A percentile compares a stretch with the other conserved stretches of the same genome.
Conservation (phyloP, 352 stramenopile genomes). For the Pythium phragmitis region DNA sequence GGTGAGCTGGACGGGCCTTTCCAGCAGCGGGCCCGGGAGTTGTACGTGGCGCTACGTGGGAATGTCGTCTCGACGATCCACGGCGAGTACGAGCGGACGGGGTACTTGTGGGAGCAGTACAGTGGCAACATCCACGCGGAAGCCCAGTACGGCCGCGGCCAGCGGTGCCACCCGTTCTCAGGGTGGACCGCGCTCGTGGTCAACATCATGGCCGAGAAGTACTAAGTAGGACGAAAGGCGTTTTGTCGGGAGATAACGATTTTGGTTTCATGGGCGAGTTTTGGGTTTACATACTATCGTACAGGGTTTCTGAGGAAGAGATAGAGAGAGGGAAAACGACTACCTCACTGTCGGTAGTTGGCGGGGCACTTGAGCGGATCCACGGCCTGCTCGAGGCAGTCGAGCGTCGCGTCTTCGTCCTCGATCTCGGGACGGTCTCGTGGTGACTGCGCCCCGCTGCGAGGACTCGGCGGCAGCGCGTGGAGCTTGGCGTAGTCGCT, state of each 20-base stretch:
- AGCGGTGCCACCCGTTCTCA: constrained; percentile 91
- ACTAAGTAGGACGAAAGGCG: constrained; percentile 37
- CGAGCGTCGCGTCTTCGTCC: constrained; percentile 19
- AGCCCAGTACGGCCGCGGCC: constrained; percentile 69
- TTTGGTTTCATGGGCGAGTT: no score
- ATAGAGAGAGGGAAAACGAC: constrained; percentile 8
- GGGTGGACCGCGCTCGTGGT: constrained; percentile 93
- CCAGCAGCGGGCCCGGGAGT: constrained; percentile 36
- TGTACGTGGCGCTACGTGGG: constrained; percentile 51
- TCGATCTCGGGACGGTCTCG: constrained; percentile 7
- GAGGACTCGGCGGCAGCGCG: constrained; percentile 21
- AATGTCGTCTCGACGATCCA: constrained; percentile 71
- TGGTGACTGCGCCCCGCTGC: neutral
- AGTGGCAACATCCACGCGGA: constrained; percentile 59
- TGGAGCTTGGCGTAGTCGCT: constrained; percentile 19
- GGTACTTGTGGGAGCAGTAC: constrained; percentile 95
- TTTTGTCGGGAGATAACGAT: no score
- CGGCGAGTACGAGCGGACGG: constrained; percentile 82
- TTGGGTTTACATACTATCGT: neutral
- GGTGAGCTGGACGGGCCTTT: constrained; percentile 44
- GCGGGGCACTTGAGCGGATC: constrained; percentile 53
- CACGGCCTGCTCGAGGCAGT: constrained; percentile 24
- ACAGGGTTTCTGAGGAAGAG: neutral
- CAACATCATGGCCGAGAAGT: constrained; percentile 92
- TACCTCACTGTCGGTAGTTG: constrained; percentile 56